Evolutionary conservation across 805 yeast species (phyloP).

Genomic region (Lipomyces chichibuensis): DNA sequence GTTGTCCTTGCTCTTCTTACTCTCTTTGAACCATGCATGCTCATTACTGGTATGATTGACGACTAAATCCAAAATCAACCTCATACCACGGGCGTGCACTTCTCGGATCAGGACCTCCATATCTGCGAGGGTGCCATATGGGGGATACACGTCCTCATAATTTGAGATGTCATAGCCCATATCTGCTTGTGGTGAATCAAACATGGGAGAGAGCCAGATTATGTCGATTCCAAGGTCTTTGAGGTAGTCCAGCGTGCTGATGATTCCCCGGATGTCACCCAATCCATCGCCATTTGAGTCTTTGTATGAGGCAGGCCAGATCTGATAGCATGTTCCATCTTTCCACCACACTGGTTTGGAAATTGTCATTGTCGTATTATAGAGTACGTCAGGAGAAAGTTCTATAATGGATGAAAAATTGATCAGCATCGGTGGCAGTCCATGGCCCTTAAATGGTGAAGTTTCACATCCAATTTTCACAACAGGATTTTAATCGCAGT

Average conservation of each 20-base stretch:
- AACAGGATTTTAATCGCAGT: too few relatives aligned
- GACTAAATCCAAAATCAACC: conserved; percentile 58
- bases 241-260: conserved; percentile 56
- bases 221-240: conserved; percentile 55
- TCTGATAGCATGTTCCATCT: conserved; percentile 60
- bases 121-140: conserved; percentile 60
- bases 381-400: not conserved
- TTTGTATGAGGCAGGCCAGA: conserved; percentile 65
- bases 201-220: conserved; percentile 62
- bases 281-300: conserved; percentile 63
- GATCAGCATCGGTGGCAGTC: too few relatives aligned
- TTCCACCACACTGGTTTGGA: conserved; percentile 51
- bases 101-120: conserved; percentile 54
- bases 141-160: conserved; percentile 56
- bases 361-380: conserved; percentile 2
- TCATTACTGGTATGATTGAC: conserved; percentile 59
- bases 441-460: too few relatives aligned
- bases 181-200: conserved; percentile 61
- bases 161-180: conserved; percentile 66
- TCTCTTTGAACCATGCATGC: conserved; percentile 56
- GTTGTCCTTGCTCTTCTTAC: conserved; percentile 53
- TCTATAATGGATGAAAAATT: too few relatives aligned
- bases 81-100: conserved; percentile 55
- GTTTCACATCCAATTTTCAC: too few relatives aligned
- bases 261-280: conserved; percentile 60